Evolutionary conservation across 2,329 filamentous ascomycete species (phyloP), one percentile per base, ranked within the genome.

Genomic region (Ceratocystis huliohia): DNA sequence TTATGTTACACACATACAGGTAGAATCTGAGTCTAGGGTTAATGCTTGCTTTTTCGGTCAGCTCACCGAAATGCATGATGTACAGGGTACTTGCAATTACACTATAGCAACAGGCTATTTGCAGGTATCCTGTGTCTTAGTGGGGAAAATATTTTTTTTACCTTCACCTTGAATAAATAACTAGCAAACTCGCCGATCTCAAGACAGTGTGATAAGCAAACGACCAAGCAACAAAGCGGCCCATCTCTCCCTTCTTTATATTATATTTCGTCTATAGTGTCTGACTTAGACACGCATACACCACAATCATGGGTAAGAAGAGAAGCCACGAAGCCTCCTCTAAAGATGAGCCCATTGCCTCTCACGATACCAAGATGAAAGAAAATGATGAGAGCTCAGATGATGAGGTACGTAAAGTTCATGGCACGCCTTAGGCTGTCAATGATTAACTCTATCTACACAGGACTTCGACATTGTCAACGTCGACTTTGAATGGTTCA

Each of bases 401-500:
- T 69, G 80, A 81, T 65, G 82, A 83, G 72, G 82, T 81, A 71
- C 71, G 73, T 53, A 33, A 69, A 62, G 65, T 46, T 3, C 20
- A 61, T 30, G 33, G 33, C 64, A 66, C 70, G 46, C 70, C 45
- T 48, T n/a, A 2, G 48, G 10, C 65, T 56, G 28, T 30, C 20
- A 37, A 48, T n/a, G 65, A 73, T 28, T 67, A 65, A 67, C 63
- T 46, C 66, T 46, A 5, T 30, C 10, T 53, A 25, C 37, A 15
- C 65, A 96, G 89, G 90, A 96, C 73, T 88, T 91, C 73, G 89
- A 96, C 74, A 88, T 93, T 75, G 85, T 99, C 70, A 88, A 97
- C 74, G 91, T 97, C 67, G 93, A 97, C 70, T 99, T 99, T 73
- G 94, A 99, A 79, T 97, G 91, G 89, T 99, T 97, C 79, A 95